Evolutionary conservation across 2,329 filamentous ascomycete genomes (phyloP).

Genomic region (Exophiala oligosperma): DNA sequence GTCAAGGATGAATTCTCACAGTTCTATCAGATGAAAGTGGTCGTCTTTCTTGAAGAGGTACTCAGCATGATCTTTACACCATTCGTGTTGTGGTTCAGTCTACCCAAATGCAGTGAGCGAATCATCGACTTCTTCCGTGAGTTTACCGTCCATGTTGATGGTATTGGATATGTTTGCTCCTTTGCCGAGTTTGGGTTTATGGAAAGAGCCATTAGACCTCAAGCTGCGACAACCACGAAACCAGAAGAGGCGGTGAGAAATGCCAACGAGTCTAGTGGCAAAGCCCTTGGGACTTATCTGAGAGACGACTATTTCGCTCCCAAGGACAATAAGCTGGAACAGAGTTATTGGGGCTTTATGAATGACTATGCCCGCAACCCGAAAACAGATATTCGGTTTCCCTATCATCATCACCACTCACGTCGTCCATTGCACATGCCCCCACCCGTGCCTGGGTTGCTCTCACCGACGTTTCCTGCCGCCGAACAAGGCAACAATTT

Average conservation of each 20-base stretch:
- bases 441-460: constrained; percentile 70
- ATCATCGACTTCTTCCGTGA: constrained; percentile 98
- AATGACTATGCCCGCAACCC: constrained; percentile 84
- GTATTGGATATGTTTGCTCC: constrained; percentile 92
- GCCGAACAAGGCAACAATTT: constrained; percentile 12
- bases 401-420: constrained; percentile 52
- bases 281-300: constrained; percentile 35
- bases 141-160: constrained; percentile 95
- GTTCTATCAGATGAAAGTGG: constrained; percentile 86
- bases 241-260: constrained; percentile 1
- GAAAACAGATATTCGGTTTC: constrained; percentile 64
- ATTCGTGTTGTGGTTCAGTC: constrained; percentile 79
- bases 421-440: constrained; percentile 68
- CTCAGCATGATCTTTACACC: constrained; percentile 90
- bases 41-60: constrained; percentile 91
- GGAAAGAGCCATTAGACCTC: constrained; percentile 59
- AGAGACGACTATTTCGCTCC: constrained; percentile 92
- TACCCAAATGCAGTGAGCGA: constrained; percentile 85
- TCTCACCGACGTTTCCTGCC: constrained; percentile 55
- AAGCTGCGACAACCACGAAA: constrained; percentile 39
- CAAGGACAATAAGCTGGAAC: constrained; percentile 98
- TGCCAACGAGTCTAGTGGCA: not conserved
- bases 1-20: constrained; percentile 87
- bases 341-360: constrained; percentile 91
- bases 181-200: constrained; percentile 98